Evolutionary conservation across 306 rosid genomes (phyloP), one percentile per base, ranked within the genome.

Genomic region (Ochetophila trinervis): DNA sequence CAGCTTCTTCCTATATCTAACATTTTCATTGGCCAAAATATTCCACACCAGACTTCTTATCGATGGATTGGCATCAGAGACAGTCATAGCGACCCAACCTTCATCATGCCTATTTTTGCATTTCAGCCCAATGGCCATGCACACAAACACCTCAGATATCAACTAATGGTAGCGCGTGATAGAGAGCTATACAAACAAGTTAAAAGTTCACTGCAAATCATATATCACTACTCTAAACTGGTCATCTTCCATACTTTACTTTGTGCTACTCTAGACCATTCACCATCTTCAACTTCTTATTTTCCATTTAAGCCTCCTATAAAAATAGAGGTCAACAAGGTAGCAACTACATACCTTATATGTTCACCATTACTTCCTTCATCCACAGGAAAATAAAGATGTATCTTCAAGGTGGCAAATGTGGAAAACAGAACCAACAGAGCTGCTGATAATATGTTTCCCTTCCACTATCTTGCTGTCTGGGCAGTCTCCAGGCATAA

Each of bases 251-350:
- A 56, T 4, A 17, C 4, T 11, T 14, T 48, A 36, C 21, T n/a
- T n/a, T 42, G 17, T 17, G 24, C 17, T 8, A 53, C 24, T 37
- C 21, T 5, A 53, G n/a, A 16, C 34, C 13, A 42, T 11, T 48
- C 40, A 23, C 16, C 36, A 44, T 54, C 62, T 56, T 40, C 16
- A 37, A 11, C 57, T 57, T 68, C 22, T 51, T 21, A 17, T 4
- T 57, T 40, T 30, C 73, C 22, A 42, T 23, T 68, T 47, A 59
- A 44, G 47, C 35, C 34, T 21, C 62, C 47, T 30, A 36, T 8
- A 45, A 49, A 34, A 30, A n/a, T 21, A 49, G 13, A 24, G 10
- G 24, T 30, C 32, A 47, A 47, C 19, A 54, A 64, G 7, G 17
- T 49, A n/a, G 27, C 14, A 17, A 8, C 19, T 16, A 6, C 9